Evolutionary conservation across 2,329 filamentous ascomycete genomes (phyloP), one percentile per base, ranked within the genome.

Genomic region (Sarocladium strictum): DNA sequence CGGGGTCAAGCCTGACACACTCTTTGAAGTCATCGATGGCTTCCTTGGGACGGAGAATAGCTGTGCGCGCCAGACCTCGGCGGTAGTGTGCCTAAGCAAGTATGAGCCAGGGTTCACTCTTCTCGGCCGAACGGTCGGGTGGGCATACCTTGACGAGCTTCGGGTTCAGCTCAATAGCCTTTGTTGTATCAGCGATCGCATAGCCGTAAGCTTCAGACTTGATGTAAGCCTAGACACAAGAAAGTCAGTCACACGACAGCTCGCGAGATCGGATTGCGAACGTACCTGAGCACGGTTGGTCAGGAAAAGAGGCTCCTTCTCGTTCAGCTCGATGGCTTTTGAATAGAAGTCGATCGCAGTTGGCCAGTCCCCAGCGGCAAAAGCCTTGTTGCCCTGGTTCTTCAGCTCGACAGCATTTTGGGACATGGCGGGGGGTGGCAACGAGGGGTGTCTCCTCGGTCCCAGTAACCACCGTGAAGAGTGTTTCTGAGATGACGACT

Each of bases 201-300:
- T 93, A 96, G 37, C 94, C 94, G 68, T 92, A 97, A 19, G 93
- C 85, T 72, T 99, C 94, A 37, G 93, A 86, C 75, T 97, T 97
- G 71, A 99, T 93, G 69, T 99, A 81, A 60, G 90, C 90, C 90
- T 96, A 56, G 14, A 55, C 23, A 26, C 41, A 43, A 14, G 50
- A 7, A 7, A 15, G 67, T 80, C 58, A 79, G 77, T 76, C 72
- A 77, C 70, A 69, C 71, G 71, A 75, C 65, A 66, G 66, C 60
- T 62, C 35, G 21, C 38, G 35, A 49, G 55, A 53, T 35, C 54
- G 59, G 41, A 5, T 21, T 7, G 41, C 33, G 40, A 33, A 32
- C 55, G 73, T 80, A 96, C 93, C 82, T 97, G 93, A 19, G 94
- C 94, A 69, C 94, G 82, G 74, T 99, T 99, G 64, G 90, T 91